Evolutionary conservation across 371 early-diverging fungal genomes (phyloP), one percentile per base, ranked within the genome.

Genomic region (Actinomucor elegans): DNA sequence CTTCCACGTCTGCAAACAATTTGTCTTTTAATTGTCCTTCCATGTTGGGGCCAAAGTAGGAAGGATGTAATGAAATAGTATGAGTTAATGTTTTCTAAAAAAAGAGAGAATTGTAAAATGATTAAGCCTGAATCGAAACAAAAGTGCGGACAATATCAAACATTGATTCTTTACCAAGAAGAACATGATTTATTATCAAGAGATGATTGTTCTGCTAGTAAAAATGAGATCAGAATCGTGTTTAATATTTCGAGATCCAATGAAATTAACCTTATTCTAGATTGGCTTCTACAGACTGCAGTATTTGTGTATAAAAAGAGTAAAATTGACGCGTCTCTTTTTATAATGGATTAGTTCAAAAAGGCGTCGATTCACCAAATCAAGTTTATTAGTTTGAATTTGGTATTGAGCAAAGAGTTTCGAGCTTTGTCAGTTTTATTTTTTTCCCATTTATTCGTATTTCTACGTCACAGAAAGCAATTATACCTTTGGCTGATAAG

Each of bases 1-100:
- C 98, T 67, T 97, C 96, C 12, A 97, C 96, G 57, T 98, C 97
- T 10, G 84, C 85, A 71, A 92, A 88, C 36, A 98, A 73, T 55
- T 93, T 84, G 36, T 87, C 78, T 46, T 79, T 77, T 18, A 98
- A 77, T 61, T 84, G 87, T 40, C 81, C 81, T 36, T 87, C 82
- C 79, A 96, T 86, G 58, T 85, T 81, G 14, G 91, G 89, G 11
- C 96, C 94, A 79, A 96, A 92, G 57, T 83, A 93, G 33, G 88
- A 86, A 24, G 98, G 98, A 59, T 94, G 95, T 44, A 98, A 85
- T 28, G 88, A 84, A 66, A 98, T 93, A 20, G 90, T 93, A 66
- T 97, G 96, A 35, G 86, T 74, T 20, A 98, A 82, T 59, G 83
- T 78, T 76, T 92, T 94, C 86, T 87, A 55, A 57, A 48, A 52